A percentile compares a stretch with the other conserved stretches of the same genome.
These are phyloP conservation scores for Alternaria postmessia DNA, from an alignment of 2,329 filamentous ascomycete species.

Conservation along the genomic window DNA sequence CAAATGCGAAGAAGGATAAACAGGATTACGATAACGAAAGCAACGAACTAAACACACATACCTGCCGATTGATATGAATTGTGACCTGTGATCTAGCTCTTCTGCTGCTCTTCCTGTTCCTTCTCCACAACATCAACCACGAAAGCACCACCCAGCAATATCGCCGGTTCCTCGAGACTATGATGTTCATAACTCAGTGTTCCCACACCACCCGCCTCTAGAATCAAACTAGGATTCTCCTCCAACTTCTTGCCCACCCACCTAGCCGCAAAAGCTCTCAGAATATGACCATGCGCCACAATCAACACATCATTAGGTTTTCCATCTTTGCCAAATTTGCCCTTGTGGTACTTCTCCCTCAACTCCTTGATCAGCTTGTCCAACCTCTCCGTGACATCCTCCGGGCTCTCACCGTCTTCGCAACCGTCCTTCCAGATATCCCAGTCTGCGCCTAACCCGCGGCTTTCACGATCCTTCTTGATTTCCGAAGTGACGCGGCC, in stretches of 20 bases:
- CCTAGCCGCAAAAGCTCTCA: slow-evolving; percentile 85
- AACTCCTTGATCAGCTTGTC: slow-evolving; percentile 81
- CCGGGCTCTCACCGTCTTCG: slow-evolving; percentile 79
- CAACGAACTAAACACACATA: slow-evolving; percentile 1
- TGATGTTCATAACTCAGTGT: slow-evolving; percentile 62
- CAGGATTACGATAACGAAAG: background rate
- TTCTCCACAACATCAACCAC: slow-evolving; percentile 59
- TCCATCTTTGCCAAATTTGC: slow-evolving; percentile 64
- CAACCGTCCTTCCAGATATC: slow-evolving; percentile 90
- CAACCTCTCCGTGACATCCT: slow-evolving; percentile 74
- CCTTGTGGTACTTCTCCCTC: slow-evolving; percentile 57
- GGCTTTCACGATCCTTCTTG: slow-evolving; percentile 53
- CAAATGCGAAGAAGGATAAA: background rate
- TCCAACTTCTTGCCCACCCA: slow-evolving; percentile 79
- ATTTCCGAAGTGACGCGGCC: slow-evolving; percentile 64
- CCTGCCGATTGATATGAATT: background rate
- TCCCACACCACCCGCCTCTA: slow-evolving; percentile 71
- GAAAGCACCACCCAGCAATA: slow-evolving; percentile 60
- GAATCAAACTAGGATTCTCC: slow-evolving; percentile 78
- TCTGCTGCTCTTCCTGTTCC: slow-evolving; percentile 34
- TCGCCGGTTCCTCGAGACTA: slow-evolving; percentile 59
- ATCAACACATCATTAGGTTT: slow-evolving; percentile 74
- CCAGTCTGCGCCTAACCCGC: slow-evolving; percentile 69
- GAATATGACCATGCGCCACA: slow-evolving; percentile 89
- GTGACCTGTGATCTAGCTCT: background rate